A percentile compares a stretch with the other conserved stretches of the same genome.
These are phyloP conservation scores for Tuber aestivum DNA, from an alignment of 495 filamentous ascomycete species.

Conservation along the genomic window DNA sequence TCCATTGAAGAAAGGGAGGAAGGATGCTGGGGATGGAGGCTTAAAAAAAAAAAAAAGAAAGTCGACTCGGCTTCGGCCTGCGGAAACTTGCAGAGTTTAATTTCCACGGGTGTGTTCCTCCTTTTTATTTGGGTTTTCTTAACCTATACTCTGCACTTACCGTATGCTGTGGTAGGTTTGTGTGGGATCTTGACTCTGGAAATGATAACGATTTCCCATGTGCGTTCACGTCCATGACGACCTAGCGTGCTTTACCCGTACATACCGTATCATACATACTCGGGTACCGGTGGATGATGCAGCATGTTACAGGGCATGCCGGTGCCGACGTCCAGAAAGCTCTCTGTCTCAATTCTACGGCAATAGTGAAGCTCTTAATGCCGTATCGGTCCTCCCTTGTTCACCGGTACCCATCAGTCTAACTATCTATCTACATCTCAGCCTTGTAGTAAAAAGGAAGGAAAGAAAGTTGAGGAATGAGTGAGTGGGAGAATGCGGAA, in stretches of 20 bases:
- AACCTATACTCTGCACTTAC: not conserved
- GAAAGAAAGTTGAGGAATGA: not conserved
- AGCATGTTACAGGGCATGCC: not conserved
- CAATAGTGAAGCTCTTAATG: not conserved
- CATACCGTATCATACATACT: not conserved
- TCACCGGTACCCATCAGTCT: not conserved
- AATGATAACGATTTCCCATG: not conserved
- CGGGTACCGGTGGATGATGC: not conserved
- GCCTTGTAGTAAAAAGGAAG: not conserved
- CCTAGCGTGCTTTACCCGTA: not conserved
- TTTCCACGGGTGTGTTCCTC: not conserved
- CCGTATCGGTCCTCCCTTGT: not conserved
- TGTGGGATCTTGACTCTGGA: not conserved
- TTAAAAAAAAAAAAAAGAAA: no score
- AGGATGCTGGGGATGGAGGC: not conserved
- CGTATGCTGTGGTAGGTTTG: not conserved
- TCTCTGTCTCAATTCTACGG: not conserved
- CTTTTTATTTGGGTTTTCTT: not conserved
- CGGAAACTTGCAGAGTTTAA: not conserved
- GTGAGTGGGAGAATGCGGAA: not conserved
- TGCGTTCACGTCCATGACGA: not conserved
- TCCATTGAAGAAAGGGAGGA: not conserved
- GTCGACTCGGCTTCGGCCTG: not conserved
- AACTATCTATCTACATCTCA: not conserved
- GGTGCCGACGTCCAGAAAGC: not conserved